Conservation (phyloP, 768 basidiomycete genomes). For the Phlebiopsis gigantea region DNA sequence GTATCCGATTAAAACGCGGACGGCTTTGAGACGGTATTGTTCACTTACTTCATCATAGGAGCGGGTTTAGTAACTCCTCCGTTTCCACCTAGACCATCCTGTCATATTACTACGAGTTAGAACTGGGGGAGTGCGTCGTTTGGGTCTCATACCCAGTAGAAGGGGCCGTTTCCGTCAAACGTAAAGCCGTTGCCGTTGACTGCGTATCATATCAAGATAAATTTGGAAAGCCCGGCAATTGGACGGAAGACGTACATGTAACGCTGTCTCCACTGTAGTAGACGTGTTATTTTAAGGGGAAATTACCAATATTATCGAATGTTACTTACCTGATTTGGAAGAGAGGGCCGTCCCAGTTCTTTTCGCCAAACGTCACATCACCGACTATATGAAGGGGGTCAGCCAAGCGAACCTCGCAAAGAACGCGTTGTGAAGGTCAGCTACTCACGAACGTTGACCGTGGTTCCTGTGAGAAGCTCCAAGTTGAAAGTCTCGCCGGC, state of each 20-base stretch:
- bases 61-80: constrained; percentile 26
- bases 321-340: constrained; percentile 41
- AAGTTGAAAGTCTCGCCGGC: constrained; percentile 47
- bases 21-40: no score
- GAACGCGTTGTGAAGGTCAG: neutral
- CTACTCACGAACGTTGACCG: constrained; percentile 51
- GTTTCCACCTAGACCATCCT: constrained; percentile 28
- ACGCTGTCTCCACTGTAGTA: constrained; percentile 38
- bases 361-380: constrained; percentile 50
- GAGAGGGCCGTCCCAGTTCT: constrained; percentile 48
- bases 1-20: neutral
- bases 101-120: neutral
- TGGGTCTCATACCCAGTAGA: constrained; percentile 33
- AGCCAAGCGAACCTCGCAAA: neutral
- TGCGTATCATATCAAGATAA: neutral
- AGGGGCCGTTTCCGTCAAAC: constrained; percentile 39
- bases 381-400: constrained; percentile 37
- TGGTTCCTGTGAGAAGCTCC: constrained; percentile 41
- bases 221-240: neutral
- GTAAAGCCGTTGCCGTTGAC: constrained; percentile 36
- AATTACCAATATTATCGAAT: neutral
- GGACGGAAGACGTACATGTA: constrained; percentile 34
- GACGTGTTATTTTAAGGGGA: neutral
- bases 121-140: no score
- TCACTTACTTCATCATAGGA: constrained; percentile 38